Conservation (phyloP, 2,329 filamentous ascomycete genomes). For the Colletotrichum musae region DNA sequence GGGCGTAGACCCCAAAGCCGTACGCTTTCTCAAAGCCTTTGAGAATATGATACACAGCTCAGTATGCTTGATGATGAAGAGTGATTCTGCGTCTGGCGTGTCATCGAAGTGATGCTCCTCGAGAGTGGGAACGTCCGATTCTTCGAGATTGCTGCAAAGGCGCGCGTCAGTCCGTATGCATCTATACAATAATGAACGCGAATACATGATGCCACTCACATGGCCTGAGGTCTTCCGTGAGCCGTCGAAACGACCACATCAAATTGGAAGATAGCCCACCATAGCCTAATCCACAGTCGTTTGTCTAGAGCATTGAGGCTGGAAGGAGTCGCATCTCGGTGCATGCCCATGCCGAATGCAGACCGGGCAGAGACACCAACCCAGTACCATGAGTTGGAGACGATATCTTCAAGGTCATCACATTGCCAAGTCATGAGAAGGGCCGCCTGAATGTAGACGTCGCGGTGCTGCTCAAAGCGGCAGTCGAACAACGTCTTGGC, state of each 20-base stretch:
- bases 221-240: conserved; percentile 66
- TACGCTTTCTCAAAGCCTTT: conserved; percentile 49
- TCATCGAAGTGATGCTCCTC: conserved; percentile 61
- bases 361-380: conserved; percentile 66
- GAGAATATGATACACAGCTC: conserved; percentile 66
- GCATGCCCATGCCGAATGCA: conserved; percentile 69
- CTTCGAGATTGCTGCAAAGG: conserved; percentile 58
- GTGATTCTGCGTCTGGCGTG: conserved; percentile 53
- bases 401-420: conserved; percentile 68
- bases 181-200: background rate
- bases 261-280: conserved; percentile 58
- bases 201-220: conserved; percentile 48
- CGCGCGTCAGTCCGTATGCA: background rate
- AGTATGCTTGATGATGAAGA: conserved; percentile 63
- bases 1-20: conserved; percentile 35
- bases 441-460: conserved; percentile 67
- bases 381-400: conserved; percentile 68
- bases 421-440: conserved; percentile 70
- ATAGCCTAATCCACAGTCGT: conserved; percentile 54
- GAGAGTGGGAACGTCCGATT: conserved; percentile 64
- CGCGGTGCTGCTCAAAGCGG: conserved; percentile 67
- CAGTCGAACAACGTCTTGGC: conserved; percentile 68
- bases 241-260: conserved; percentile 54
- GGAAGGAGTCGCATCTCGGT: conserved; percentile 51
- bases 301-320: conserved; percentile 50